Conservation (phyloP, 2,329 filamentous ascomycete genomes). For the Plectosphaerella cucumerina region DNA sequence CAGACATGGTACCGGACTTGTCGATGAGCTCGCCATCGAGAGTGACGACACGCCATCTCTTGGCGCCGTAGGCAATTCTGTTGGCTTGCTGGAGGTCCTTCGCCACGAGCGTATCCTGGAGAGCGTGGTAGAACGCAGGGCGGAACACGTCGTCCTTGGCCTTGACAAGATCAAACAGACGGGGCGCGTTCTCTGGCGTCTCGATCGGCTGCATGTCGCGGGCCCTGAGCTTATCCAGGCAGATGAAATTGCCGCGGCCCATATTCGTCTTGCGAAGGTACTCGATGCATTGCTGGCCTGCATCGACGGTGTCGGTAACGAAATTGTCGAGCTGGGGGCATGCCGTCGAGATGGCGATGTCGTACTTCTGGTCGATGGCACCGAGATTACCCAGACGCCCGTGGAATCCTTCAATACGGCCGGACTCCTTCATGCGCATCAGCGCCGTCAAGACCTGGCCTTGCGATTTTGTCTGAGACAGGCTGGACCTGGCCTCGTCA, state of each 20-base stretch:
- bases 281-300: slow-evolving; percentile 96
- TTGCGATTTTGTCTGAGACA: slow-evolving; percentile 86
- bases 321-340: slow-evolving; percentile 91
- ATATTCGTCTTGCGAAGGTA: slow-evolving; percentile 97
- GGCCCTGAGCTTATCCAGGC: slow-evolving; percentile 78
- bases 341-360: slow-evolving; percentile 96
- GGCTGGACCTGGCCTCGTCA: slow-evolving; percentile 87
- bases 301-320: slow-evolving; percentile 93
- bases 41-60: slow-evolving; percentile 93
- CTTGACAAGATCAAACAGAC: slow-evolving; percentile 88
- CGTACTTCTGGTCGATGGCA: slow-evolving; percentile 88
- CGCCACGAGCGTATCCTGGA: slow-evolving; percentile 93
- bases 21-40: slow-evolving; percentile 94
- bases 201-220: slow-evolving; percentile 75
- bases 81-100: slow-evolving; percentile 93
- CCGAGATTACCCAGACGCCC: slow-evolving; percentile 92
- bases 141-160: slow-evolving; percentile 83
- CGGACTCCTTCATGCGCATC: slow-evolving; percentile 93
- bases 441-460: slow-evolving; percentile 88
- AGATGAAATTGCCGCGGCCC: slow-evolving; percentile 94
- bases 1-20: slow-evolving; percentile 97
- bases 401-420: slow-evolving; percentile 95
- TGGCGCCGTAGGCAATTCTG: slow-evolving; percentile 90
- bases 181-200: slow-evolving; percentile 87
- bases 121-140: slow-evolving; percentile 90